Evolutionary conservation across 768 basidiomycete species (phyloP), one percentile per base, ranked within the genome.

Genomic region (Scleroderma citrinum): DNA sequence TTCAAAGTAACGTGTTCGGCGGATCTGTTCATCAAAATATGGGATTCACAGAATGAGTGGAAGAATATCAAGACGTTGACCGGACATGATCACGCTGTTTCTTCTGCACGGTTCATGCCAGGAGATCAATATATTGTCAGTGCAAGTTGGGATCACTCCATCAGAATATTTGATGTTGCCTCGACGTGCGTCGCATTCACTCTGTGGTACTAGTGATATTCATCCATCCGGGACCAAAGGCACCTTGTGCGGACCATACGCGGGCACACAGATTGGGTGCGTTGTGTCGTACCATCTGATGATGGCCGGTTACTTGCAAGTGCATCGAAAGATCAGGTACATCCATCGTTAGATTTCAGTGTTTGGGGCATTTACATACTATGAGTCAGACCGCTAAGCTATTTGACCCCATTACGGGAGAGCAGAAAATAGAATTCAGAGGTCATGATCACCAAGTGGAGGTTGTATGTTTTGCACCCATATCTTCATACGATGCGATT

Each of bases 61-160:
- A 91, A 89, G 71, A 92, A 91, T 64, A 76, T 76, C 50, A 88
- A 87, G 68, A 92, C 92, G 2, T 72, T 94, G 43, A 81, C 85
- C 48, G 92, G 92, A 7, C 92, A 95, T 60, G 92, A 95, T 64
- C 92, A 95, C 66, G 82, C 87, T 12, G 87, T 95, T 42, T 93
- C 92, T 11, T 81, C 82, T 23, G 91, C 85, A 2, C 79, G 84
- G 17, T 95, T 94, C 63, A 75, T 92, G 59, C 90, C 91, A 0
- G 83, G 84, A 44, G 92, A 92, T 62, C 85, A 86, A 62, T 77
- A 76, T 56, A 77, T 95, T 51, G 82, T 93, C 54, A 91, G 87
- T 45, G 87, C 91, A 1, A 92, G 92, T 66, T 74, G 92, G 63
- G 92, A 95, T 66, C 78, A 81, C 69, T 87, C 90, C 6, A 88